Conservation (phyloP, 768 basidiomycete genomes). For the Flagelloscypha sp. region DNA sequence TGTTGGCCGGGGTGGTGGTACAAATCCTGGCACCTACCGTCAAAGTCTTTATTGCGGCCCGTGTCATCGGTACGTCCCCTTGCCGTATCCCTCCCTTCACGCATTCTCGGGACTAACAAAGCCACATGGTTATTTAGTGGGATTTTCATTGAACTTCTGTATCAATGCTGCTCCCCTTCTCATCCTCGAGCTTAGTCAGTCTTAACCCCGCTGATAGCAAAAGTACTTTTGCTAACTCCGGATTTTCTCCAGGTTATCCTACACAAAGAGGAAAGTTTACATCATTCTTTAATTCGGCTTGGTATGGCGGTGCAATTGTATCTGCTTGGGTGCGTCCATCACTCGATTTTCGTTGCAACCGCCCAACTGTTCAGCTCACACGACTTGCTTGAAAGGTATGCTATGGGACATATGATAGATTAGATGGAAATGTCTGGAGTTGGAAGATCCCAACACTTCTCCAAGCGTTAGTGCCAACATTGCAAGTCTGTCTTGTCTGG, state of each 20-base stretch:
- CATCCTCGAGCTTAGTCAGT: slow-evolving; percentile 55
- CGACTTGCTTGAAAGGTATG: slow-evolving; percentile 23
- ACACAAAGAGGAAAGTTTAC: slow-evolving; percentile 45
- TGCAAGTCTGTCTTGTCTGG: slow-evolving; percentile 50
- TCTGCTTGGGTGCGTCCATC: slow-evolving; percentile 34
- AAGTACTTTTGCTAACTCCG: slow-evolving; percentile 29
- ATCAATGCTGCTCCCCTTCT: slow-evolving; percentile 56
- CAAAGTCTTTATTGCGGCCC: slow-evolving; percentile 46
- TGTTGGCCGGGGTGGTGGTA: slow-evolving; percentile 54
- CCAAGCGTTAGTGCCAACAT: slow-evolving; percentile 48
- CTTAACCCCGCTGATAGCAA: slow-evolving; percentile 71
- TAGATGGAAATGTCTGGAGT: slow-evolving; percentile 12
- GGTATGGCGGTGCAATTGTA: slow-evolving; percentile 68
- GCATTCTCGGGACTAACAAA: no score
- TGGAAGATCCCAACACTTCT: slow-evolving; percentile 62
- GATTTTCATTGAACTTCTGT: slow-evolving; percentile 54
- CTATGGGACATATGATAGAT: slow-evolving; percentile 32
- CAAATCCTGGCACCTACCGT: slow-evolving; percentile 43
- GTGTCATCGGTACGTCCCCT: no score
- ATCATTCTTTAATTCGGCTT: slow-evolving; percentile 61
- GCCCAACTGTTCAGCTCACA: neutral
- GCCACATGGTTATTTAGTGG: no score
- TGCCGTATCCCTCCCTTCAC: no score
- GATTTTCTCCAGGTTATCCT: neutral
- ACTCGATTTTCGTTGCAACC: neutral